Base-by-base conservation (phyloP, 1,284 basidiomycete species). In the Fomitopsis betulina region DNA sequence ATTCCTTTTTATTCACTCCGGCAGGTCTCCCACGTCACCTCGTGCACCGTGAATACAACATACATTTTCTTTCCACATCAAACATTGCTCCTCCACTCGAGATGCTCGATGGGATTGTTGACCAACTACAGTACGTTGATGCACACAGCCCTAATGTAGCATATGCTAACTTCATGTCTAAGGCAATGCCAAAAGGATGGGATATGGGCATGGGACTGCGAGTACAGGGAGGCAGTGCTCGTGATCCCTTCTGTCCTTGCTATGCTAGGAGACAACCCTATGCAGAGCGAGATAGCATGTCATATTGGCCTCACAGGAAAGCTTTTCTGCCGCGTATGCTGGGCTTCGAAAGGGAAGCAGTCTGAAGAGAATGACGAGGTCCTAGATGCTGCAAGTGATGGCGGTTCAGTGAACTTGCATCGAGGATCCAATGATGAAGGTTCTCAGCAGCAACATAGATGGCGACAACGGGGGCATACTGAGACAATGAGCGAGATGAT, bases 41-140 rank as follows among this genome's bases (percentile, higher is more conserved):
- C 5, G 62, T 64, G 0, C 70, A 74, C 4, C 54, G 60, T 9
- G 55, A 68, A 25, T 70, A 63, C 43, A 73, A 73, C 42, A 62
- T 73, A 1, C 76, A 78, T 58, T 80, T 79, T 59, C 58, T 79
- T 0, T 67, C 62, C 2, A 78, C 76, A 1, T 79, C 77, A 1
- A 78, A 78, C 53, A 58, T 70, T 35, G 74, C 77, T 0, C 67
- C 74, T 0, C 76, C 74, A 0, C 65, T 79, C 0, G 76, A 78
- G 45, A 56, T 56, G 55, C 43, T 56, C 23, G 55, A 87, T 66
- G 83, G 86, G 62, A 86, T 84, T 37, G 85, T 89, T 79, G 81
- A 79, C 5, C 84, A 87, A 73, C 82, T 82, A 2, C 38, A 53
- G 52, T 53, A 23, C 9, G 49, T n/a, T n/a, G n/a, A n/a, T n/a